These are phyloP conservation scores for Saccharomyces pastorianus DNA, from an alignment of 1,139 yeast species.

Conservation along the genomic window DNA sequence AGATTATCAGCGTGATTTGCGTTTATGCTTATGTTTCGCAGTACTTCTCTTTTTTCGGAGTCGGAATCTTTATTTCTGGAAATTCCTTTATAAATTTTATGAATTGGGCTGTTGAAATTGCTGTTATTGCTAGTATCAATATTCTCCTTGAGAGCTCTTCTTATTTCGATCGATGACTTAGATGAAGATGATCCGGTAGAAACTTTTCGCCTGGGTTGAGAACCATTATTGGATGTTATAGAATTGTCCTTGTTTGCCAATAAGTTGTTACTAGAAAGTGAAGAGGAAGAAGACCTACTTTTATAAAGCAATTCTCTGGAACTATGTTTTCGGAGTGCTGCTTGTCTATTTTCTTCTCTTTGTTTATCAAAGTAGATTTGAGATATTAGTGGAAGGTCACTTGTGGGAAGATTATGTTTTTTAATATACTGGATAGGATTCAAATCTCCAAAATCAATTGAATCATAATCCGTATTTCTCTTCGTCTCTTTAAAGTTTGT, in stretches of 20 bases:
- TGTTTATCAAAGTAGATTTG: constrained; percentile 33
- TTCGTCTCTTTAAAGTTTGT: neutral
- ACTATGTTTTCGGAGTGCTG: constrained; percentile 10
- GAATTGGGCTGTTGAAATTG: neutral
- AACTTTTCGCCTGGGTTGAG: neutral
- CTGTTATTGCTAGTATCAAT: neutral
- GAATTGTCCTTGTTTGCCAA: neutral
- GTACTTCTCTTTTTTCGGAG: constrained; percentile 22
- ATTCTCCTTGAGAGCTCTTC: neutral
- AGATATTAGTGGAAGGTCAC: constrained; percentile 33
- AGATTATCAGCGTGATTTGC: constrained; percentile 9
- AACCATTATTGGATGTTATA: neutral
- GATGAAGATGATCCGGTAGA: constrained; percentile 2
- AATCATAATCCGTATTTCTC: constrained; percentile 12
- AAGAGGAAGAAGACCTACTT: neutral
- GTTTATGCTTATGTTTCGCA: constrained; percentile 25
- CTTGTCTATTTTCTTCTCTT: constrained; percentile 28
- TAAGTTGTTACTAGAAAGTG: neutral
- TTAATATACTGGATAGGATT: constrained; percentile 35
- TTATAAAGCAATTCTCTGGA: neutral
- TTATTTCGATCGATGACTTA: neutral
- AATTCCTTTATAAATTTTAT: neutral
- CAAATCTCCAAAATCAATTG: constrained; percentile 32
- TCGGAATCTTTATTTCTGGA: constrained; percentile 4
- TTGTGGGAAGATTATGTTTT: constrained; percentile 31